Conservation (phyloP, 331 rosid species). For the Pyracantha coccinea region DNA sequence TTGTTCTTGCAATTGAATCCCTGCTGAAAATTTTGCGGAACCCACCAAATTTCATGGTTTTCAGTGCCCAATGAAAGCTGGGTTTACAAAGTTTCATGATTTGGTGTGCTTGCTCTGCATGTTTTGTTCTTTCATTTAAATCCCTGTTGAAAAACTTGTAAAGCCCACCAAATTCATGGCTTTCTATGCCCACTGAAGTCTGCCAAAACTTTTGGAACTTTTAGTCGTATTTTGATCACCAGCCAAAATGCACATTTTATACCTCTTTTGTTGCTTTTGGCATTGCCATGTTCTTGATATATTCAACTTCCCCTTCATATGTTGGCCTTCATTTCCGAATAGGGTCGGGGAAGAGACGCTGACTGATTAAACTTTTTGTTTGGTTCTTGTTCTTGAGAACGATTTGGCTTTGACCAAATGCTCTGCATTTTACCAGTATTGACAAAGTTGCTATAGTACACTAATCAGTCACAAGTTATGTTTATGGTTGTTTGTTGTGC, state of each 20-base stretch:
- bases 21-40: background rate
- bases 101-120: background rate
- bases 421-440: background rate
- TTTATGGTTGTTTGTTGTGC: too few species aligned
- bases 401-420: background rate
- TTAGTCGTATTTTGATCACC: background rate
- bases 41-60: background rate
- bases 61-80: background rate
- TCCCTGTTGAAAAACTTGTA: background rate
- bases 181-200: background rate
- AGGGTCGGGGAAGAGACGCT: background rate
- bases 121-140: background rate
- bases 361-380: background rate
- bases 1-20: background rate
- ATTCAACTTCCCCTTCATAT: background rate
- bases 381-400: background rate
- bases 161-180: background rate
- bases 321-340: background rate
- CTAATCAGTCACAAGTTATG: background rate
- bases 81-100: background rate
- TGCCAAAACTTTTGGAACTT: background rate
- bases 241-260: background rate
- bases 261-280: background rate
- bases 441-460: background rate
- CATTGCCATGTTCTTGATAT: background rate